A percentile compares a stretch with the other conserved stretches of the same genome.
Conservation (phyloP, 2,329 filamentous ascomycete genomes). For the Diaporthe vexans region DNA sequence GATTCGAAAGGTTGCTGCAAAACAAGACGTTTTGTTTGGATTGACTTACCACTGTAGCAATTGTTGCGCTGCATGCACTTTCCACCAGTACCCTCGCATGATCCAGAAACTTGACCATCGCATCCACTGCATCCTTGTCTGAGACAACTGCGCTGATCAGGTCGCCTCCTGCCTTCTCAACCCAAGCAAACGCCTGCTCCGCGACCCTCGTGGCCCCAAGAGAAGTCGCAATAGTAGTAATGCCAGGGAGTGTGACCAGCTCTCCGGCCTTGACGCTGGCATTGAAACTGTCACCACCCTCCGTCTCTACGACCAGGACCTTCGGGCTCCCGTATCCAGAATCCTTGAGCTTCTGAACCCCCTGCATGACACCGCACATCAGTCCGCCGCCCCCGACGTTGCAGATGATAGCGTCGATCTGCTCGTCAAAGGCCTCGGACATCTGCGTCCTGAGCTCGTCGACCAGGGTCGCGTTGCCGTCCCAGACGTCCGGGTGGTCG, state of each 20-base stretch:
- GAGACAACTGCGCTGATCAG: slow-evolving; percentile 73
- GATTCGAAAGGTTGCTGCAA: no score
- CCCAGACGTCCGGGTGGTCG: slow-evolving; percentile 76
- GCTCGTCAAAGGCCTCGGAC: slow-evolving; percentile 33
- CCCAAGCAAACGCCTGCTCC: slow-evolving; percentile 70
- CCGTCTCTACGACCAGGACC: slow-evolving; percentile 80
- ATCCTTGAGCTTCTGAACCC: slow-evolving; percentile 62
- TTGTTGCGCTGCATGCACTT: slow-evolving; percentile 84
- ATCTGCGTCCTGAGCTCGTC: slow-evolving; percentile 58
- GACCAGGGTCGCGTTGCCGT: slow-evolving; percentile 71
- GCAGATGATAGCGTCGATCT: slow-evolving; percentile 75
- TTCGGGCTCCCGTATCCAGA: slow-evolving; percentile 48
- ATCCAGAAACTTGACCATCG: slow-evolving; percentile 82
- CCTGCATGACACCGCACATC: slow-evolving; percentile 76
- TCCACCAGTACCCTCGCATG: slow-evolving; percentile 88
- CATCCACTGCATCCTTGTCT: slow-evolving; percentile 85
- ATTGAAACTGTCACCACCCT: slow-evolving; percentile 76
- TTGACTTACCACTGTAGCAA: slow-evolving; percentile 67
- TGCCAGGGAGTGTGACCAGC: slow-evolving; percentile 74
- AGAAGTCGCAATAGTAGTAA: slow-evolving; percentile 79
- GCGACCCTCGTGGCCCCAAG: slow-evolving; percentile 79
- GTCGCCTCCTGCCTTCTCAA: slow-evolving; percentile 56
- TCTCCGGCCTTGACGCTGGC: slow-evolving; percentile 66
- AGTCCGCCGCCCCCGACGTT: slow-evolving; percentile 80
- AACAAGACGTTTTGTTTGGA: not conserved